These are phyloP conservation scores for Dendrobium catenatum DNA, from an alignment of 106 monocot species.

Conservation along the genomic window DNA sequence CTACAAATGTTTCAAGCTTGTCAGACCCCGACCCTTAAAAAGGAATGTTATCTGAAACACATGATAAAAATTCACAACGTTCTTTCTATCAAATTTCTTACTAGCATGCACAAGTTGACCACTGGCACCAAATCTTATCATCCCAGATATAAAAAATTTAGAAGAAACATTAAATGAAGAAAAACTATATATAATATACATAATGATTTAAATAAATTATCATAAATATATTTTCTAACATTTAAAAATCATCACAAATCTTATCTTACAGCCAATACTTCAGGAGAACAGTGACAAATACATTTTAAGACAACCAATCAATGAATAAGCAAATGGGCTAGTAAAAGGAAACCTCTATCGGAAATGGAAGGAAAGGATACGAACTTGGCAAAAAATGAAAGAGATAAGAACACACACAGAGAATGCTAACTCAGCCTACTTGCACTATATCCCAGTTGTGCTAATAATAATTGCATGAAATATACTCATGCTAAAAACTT, in stretches of 20 bases:
- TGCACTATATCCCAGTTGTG: too few relatives aligned
- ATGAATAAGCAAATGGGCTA: background rate
- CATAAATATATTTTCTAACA: background rate
- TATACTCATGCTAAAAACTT: too few relatives aligned
- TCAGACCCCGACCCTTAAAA: background rate
- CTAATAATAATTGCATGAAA: too few relatives aligned
- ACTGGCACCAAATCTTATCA: background rate
- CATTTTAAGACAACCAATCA: background rate
- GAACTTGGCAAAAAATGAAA: too few relatives aligned
- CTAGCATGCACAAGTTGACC: background rate
- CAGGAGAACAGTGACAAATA: background rate
- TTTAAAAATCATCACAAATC: background rate
- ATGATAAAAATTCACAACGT: background rate
- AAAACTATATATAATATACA: background rate
- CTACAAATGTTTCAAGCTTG: conserved; percentile 22
- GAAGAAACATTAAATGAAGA: background rate
- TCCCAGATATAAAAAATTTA: background rate
- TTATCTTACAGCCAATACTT: background rate
- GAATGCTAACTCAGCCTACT: too few relatives aligned
- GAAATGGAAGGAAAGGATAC: too few relatives aligned
- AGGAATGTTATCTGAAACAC: background rate
- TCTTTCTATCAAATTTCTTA: background rate
- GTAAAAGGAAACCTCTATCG: background rate
- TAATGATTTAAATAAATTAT: background rate
- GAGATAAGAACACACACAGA: too few relatives aligned